Evolutionary conservation across 2,329 filamentous ascomycete genomes (phyloP).

Genomic region (Calonectria fujianensis): DNA sequence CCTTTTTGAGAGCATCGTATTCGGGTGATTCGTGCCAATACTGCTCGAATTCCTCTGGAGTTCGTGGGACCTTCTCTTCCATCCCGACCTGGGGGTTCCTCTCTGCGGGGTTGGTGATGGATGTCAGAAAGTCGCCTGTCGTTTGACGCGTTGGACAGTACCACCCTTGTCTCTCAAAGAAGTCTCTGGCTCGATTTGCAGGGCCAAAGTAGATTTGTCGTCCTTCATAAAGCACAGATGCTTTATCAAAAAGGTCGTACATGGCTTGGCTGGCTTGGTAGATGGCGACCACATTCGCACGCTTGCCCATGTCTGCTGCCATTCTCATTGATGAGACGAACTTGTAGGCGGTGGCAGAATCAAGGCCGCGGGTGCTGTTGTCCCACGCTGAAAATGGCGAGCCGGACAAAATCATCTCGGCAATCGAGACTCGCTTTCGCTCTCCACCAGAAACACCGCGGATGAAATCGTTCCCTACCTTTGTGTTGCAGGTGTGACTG

Average conservation of each 20-base stretch:
- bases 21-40: slow-evolving; percentile 68
- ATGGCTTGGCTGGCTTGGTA: slow-evolving; percentile 83
- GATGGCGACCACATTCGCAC: slow-evolving; percentile 79
- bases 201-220: slow-evolving; percentile 86
- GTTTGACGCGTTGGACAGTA: slow-evolving; percentile 80
- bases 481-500: slow-evolving; percentile 82
- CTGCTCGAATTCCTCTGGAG: slow-evolving; percentile 80
- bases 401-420: slow-evolving; percentile 82
- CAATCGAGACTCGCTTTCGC: slow-evolving; percentile 87
- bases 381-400: slow-evolving; percentile 79
- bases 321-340: slow-evolving; percentile 81
- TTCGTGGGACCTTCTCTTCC: slow-evolving; percentile 78
- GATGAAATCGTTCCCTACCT: slow-evolving; percentile 84
- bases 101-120: slow-evolving; percentile 79
- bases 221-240: slow-evolving; percentile 84
- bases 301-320: slow-evolving; percentile 77
- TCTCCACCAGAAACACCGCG: slow-evolving; percentile 83
- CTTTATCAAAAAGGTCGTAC: slow-evolving; percentile 85
- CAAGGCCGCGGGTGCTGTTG: slow-evolving; percentile 82
- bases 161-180: slow-evolving; percentile 83
- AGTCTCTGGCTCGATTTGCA: slow-evolving; percentile 74
- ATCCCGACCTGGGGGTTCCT: slow-evolving; percentile 73
- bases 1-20: slow-evolving; percentile 63
- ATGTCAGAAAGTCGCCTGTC: slow-evolving; percentile 81
- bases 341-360: slow-evolving; percentile 83